phyloP scores from a whole-genome alignment of 345 rosid species.

The Ceriops tagal region DNA sequence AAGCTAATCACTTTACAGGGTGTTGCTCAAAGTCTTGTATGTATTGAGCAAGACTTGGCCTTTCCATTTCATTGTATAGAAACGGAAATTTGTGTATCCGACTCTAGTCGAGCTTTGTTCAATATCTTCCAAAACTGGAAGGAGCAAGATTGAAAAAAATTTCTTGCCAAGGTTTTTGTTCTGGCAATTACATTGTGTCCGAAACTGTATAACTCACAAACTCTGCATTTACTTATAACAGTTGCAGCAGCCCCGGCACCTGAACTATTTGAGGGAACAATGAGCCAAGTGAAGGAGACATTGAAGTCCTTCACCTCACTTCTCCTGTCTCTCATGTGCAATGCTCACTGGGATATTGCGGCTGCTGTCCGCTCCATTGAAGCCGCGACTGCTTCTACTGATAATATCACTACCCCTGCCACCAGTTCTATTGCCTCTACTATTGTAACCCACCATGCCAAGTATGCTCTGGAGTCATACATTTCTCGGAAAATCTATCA shows the following conservation, averaged over 20 bases:
- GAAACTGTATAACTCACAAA: neutral
- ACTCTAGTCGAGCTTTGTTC: neutral
- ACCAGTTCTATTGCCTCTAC: conserved; percentile 40
- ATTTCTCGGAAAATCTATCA: conserved; percentile 66
- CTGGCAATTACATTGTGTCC: neutral
- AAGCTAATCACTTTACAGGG: neutral
- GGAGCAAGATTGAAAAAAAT: neutral
- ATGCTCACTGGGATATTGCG: conserved; percentile 90
- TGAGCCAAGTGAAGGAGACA: conserved; percentile 67
- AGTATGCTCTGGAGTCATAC: conserved; percentile 80
- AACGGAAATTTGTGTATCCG: too few species aligned
- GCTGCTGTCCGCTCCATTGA: conserved; percentile 93
- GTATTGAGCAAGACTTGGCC: too few species aligned
- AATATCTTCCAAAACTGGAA: neutral
- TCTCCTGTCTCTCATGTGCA: conserved; percentile 75
- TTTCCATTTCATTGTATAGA: too few species aligned
- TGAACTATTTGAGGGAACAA: conserved; percentile 66
- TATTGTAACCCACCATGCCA: conserved; percentile 66
- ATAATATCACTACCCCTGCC: conserved; percentile 20
- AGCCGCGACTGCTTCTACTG: conserved; percentile 51
- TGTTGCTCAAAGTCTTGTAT: too few species aligned
- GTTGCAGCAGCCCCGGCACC: conserved; percentile 76
- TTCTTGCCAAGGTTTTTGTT: neutral
- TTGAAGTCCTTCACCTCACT: conserved; percentile 74
- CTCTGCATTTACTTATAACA: conserved; percentile 23